A percentile compares a stretch with the other conserved stretches of the same genome.
These are phyloP conservation scores for Neurospora discreta DNA, from an alignment of 495 filamentous ascomycete genomes.

Conservation along the genomic window DNA sequence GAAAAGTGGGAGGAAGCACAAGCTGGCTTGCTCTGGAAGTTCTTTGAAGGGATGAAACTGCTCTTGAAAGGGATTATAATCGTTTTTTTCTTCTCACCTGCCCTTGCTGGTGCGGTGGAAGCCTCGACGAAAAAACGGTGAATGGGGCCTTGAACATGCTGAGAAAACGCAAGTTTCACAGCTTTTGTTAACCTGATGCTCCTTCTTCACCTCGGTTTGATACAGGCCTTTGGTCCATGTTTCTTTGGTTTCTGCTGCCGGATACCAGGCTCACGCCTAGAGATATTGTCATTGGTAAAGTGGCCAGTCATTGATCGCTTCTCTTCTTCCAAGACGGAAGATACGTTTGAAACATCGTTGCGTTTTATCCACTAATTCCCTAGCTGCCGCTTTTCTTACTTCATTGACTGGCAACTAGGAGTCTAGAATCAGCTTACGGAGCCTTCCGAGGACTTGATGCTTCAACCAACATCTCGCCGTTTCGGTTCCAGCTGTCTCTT, in stretches of 20 bases:
- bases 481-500: no score
- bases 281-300: rapidly evolving
- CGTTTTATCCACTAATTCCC: no score
- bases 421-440: background rate
- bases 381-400: no score
- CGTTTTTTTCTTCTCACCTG: background rate
- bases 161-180: background rate
- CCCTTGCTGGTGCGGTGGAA: background rate
- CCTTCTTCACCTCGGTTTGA: background rate
- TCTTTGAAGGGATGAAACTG: background rate
- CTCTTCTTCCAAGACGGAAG: background rate
- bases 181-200: background rate
- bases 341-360: background rate
- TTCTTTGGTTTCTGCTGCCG: background rate
- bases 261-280: background rate
- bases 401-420: no score
- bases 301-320: background rate
- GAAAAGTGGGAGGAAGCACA: background rate
- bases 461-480: no score
- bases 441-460: background rate
- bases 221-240: background rate
- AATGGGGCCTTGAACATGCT: no score
- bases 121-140: no score
- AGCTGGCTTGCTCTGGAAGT: background rate
- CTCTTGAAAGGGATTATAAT: background rate